A percentile compares a stretch with the other conserved stretches of the same genome.
Evolutionary conservation across 441 rosid species (phyloP).

Genomic region (Viola pubescens): DNA sequence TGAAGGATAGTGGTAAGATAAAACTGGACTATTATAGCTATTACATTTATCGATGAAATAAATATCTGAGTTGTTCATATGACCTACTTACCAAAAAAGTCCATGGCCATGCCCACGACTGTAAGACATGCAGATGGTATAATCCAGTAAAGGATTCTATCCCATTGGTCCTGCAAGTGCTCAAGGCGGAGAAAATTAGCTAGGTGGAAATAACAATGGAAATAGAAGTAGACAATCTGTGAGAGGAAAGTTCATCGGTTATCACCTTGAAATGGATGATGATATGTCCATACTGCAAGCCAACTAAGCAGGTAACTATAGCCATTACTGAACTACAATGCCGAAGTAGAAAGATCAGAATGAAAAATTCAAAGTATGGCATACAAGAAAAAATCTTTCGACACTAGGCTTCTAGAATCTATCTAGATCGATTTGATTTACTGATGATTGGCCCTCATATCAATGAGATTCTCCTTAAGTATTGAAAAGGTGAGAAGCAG

Average conservation of each 20-base stretch:
- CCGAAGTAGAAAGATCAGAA: constrained; percentile 12
- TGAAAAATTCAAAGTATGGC: constrained; percentile 2
- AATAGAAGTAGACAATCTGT: constrained; percentile 1
- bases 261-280: constrained; percentile 69
- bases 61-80: neutral
- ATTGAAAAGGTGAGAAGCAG: neutral
- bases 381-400: too few relatives aligned
- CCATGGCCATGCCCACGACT: constrained; percentile 40
- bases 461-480: too few relatives aligned
- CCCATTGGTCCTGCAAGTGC: constrained; percentile 44
- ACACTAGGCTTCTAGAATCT: too few relatives aligned
- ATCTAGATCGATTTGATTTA: too few relatives aligned
- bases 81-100: constrained; percentile 39
- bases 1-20: constrained; percentile 11
- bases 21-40: neutral
- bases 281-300: constrained; percentile 72
- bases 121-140: constrained; percentile 43
- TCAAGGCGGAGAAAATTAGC: constrained; percentile 1
- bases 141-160: constrained; percentile 51
- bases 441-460: too few relatives aligned
- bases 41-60: neutral
- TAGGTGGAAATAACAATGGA: neutral
- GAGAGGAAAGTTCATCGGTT: constrained; percentile 2
- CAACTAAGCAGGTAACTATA: constrained; percentile 56
- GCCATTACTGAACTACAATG: constrained; percentile 73